These are phyloP conservation scores for Venturia aucupariae DNA, from an alignment of 2,329 filamentous ascomycete genomes.

Conservation along the genomic window DNA sequence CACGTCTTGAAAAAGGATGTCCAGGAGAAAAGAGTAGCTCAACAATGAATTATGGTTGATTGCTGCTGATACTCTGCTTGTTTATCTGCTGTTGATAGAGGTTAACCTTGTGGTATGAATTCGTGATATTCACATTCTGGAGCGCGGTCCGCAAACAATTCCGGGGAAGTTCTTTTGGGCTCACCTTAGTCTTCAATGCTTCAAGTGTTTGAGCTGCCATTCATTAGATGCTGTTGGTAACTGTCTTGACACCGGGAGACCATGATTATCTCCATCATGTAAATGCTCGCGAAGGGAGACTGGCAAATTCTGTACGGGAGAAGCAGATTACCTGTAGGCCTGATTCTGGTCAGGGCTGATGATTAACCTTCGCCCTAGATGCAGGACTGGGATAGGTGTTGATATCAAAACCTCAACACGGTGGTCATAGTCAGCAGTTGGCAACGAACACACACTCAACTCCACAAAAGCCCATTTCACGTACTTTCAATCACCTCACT, in stretches of 20 bases:
- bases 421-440: neutral
- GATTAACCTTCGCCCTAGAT: no score
- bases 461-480: neutral
- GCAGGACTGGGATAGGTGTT: neutral
- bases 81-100: neutral
- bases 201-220: no score
- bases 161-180: no score
- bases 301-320: no score
- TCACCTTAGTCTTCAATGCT: no score
- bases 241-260: no score
- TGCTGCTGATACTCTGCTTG: neutral
- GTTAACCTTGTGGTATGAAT: neutral
- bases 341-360: neutral
- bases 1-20: neutral
- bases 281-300: no score
- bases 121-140: neutral
- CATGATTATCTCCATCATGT: no score
- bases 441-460: neutral
- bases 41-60: neutral
- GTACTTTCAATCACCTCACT: neutral
- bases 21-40: neutral
- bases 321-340: neutral
- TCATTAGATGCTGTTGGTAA: no score
- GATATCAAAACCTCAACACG: neutral
- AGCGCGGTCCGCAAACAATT: neutral